Evolutionary conservation across 1,284 basidiomycete genomes (phyloP), one percentile per base, ranked within the genome.

Genomic region (Ustilago shanxiensis): DNA sequence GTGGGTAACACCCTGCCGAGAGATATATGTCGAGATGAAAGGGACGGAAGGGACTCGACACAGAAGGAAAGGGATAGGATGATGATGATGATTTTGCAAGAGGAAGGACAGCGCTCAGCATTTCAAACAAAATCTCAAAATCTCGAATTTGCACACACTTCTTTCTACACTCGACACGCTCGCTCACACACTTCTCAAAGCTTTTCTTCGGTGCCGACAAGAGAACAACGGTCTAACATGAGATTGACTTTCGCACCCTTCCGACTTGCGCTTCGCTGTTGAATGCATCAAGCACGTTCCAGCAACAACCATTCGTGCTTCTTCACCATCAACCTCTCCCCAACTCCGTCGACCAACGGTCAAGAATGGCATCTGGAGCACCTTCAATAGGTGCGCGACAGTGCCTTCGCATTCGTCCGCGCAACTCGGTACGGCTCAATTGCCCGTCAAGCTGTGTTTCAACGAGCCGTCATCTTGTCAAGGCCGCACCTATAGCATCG

Each of bases 1-100:
- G 47, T 18, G 47, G n/a, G 6, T 49, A 24, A 49, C 7, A 28
- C 6, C 24, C 47, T 49, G 47, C 26, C 47, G 26, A 45, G 8
- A 13, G 14, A n/a, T 33, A 10, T n/a, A 18, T 6, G 28, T 18
- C 50, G 50, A 52, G 28, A 22, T 16, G 11, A 3, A 52, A 33
- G 50, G 3, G 4, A 4, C 31, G 51, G 29, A 31, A 53, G 51
- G 18, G 20, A 31, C 28, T 53, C 28, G 31, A 35, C 13, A 49
- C 26, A 9, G 26, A n/a, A 53, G 33, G 45, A 28, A 64, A 33
- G 51, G 35, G 39, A 24, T 35, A n/a, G 16, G 68, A 47, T 58
- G 63, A 66, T 61, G 63, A 66, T 65, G 68, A 55, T 62, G 68
- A 59, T 65, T 50, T 65, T 58, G 68, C 49, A 71, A 71, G 68